These are phyloP conservation scores for Pleurostoma richardsiae DNA, from an alignment of 2,329 filamentous ascomycete species.

Conservation along the genomic window DNA sequence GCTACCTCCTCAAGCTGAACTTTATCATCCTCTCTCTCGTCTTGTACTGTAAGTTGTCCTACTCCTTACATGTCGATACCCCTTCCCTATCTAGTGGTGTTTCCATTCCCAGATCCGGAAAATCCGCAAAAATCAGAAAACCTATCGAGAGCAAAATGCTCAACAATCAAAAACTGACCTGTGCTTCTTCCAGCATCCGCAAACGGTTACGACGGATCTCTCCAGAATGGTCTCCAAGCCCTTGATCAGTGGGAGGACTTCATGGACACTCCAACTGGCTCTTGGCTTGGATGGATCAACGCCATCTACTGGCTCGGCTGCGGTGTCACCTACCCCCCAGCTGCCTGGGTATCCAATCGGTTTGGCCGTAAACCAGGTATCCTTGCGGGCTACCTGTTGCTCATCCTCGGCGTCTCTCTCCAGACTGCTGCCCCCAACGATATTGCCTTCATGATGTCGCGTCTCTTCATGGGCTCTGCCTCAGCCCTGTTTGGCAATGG, in stretches of 20 bases:
- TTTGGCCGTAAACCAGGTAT: constrained; percentile 25
- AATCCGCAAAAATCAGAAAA: no score
- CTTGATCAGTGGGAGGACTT: constrained; percentile 3
- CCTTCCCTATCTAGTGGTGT: no score
- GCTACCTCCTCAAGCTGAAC: constrained; percentile 2
- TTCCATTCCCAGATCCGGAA: no score
- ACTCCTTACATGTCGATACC: neutral
- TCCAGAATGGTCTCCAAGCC: constrained; percentile 6
- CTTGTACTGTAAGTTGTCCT: constrained; percentile 1
- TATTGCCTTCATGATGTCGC: constrained; percentile 24
- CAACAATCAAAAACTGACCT: neutral
- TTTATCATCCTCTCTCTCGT: constrained; percentile 3
- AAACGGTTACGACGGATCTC: constrained; percentile 4
- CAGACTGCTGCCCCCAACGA: constrained; percentile 20
- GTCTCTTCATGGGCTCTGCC: constrained; percentile 28
- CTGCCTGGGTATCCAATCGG: constrained; percentile 24
- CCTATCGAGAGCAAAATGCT: no score
- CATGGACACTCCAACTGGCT: constrained; percentile 3
- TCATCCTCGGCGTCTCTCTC: constrained; percentile 19
- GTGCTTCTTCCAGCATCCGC: constrained; percentile 1
- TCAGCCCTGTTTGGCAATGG: constrained; percentile 23
- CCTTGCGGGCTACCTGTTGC: constrained; percentile 23
- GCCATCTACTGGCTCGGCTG: constrained; percentile 13
- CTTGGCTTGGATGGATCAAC: constrained; percentile 6
- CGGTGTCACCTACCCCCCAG: constrained; percentile 18